A percentile compares a stretch with the other conserved stretches of the same genome.
These are phyloP conservation scores for Suillus sp. DNA, from an alignment of 768 basidiomycete species.

Conservation along the genomic window DNA sequence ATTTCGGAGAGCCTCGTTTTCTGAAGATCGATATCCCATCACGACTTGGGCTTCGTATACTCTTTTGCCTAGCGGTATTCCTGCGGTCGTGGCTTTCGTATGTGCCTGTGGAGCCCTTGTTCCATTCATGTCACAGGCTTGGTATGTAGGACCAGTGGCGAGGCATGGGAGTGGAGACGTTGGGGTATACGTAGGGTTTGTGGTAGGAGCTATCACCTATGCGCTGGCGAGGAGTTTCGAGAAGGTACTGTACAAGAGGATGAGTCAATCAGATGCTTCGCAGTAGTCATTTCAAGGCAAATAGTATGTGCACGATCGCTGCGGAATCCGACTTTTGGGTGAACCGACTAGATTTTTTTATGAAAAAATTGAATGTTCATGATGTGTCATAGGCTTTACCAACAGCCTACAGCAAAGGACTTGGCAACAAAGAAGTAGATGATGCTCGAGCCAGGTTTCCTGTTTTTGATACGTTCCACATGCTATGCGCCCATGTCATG, in stretches of 20 bases:
- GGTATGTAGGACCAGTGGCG: conserved; percentile 55
- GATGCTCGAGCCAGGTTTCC: too few species aligned
- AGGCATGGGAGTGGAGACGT: conserved; percentile 47
- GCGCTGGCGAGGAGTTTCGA: conserved; percentile 32
- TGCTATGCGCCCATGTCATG: too few species aligned
- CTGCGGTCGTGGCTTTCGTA: conserved; percentile 43
- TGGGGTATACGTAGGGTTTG: conserved; percentile 44
- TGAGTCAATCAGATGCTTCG: background rate
- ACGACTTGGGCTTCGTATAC: conserved; percentile 38
- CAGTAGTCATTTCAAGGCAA: background rate
- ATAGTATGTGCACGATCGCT: background rate
- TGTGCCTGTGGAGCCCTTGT: conserved; percentile 43
- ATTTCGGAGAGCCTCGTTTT: conserved; percentile 37
- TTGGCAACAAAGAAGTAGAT: too few species aligned
- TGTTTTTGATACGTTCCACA: too few species aligned
- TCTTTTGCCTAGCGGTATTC: conserved; percentile 42
- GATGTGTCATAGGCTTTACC: too few species aligned
- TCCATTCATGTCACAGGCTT: conserved; percentile 54
- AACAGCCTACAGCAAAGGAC: too few species aligned
- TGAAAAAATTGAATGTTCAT: too few species aligned
- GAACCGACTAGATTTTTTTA: too few species aligned
- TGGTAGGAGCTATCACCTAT: conserved; percentile 36
- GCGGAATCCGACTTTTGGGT: too few species aligned
- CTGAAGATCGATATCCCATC: conserved; percentile 38
- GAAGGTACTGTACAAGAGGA: conserved; percentile 18